Base-by-base conservation (phyloP, 371 early-diverging fungal genomes). In the Batkoa obscura region DNA sequence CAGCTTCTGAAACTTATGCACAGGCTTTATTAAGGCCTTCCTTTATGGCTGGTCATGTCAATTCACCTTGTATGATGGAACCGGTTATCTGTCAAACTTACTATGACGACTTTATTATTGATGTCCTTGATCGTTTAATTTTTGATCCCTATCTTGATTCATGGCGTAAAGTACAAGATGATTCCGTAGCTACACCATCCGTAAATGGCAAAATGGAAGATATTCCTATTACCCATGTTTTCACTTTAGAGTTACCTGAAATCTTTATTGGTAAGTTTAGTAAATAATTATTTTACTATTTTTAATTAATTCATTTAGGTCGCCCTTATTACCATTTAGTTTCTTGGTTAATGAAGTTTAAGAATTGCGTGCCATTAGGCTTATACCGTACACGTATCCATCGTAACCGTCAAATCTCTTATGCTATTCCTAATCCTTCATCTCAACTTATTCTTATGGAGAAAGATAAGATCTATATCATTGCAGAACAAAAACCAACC, bases 21-120 rank as follows among this genome's bases (percentile, higher is more conserved):
- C 72, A 75, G 61, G 69, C 72, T 32, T 58, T 72, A 42, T 56
- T 73, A 37, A 60, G 69, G 15, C 76, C 83, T 9, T 65, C 75
- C 32, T 83, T 81, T 59, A 78, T 79, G 68, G 66, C 70, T 0
- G 83, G 83, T 33, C 75, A 79, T 43, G 77, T 75, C 12, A 74
- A 72, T 46, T 68, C 78, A 8, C 72, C 73, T 2, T 65, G 66
- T 31, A 77, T 83, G 74, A 66, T 83, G 15, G 80, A 84, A 57
- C 74, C 81, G 1, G 59, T 83, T 12, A 62, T 83, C 13, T 74
- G 76, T 62, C 83, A 82, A 62, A 43, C 52, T 32, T 56, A 56
- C 17, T 56, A 50, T 48, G 43, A 54, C 33, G 43, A 55, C 0
- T 36, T 39, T 23, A 43, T 62, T 13, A 39, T 57, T 9, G 42